Base-by-base conservation (phyloP, 129 eudicot species). In the Escallonia herrerae region DNA sequence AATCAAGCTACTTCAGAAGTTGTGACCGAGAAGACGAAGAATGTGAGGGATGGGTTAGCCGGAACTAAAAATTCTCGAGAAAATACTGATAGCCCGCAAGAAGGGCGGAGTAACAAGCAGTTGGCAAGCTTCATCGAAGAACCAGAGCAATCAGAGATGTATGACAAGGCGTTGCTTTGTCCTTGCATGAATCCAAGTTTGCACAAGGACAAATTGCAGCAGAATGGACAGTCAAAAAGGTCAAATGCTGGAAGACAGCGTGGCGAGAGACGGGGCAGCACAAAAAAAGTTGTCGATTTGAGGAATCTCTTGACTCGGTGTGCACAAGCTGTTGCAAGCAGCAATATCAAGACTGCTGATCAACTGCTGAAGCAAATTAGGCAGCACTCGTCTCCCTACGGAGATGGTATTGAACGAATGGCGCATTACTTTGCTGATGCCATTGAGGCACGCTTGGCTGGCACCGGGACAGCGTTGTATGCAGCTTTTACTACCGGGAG, bases 91-190 rank as follows among this genome's bases (percentile, higher is more conserved):
- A 40, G 62, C 61, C 47, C 42, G 4, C 86, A 77, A 62, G 80
- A 70, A 47, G 81, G 58, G 45, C 58, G 79, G 46, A 80, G 82
- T 62, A 83, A 62, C 67, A 86, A 86, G 68, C 84, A 77, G 3
- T 72, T 83, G 62, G 95, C 95, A 41, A 46, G 73, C 45, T 75
- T 47, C 46, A 49, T 39, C 8, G 83, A 80, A 60, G 83, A 81
- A 5, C 58, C 56, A 5, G 84, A 67, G 43, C 54, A 73, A 43
- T 67, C 76, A 2, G 79, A 72, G 62, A 60, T 71, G 66, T 75
- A 80, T 45, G 95, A 80, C 51, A 68, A 56, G 51, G 74, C 77
- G 14, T 75, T 73, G 62, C 70, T 78, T 10, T 78, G 81, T 39
- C 67, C 65, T 7, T 69, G 77, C 46, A 65, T 79, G 37, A 67